Evolutionary conservation across 2,329 filamentous ascomycete species (phyloP).

Genomic region (Monosporascus sp.): DNA sequence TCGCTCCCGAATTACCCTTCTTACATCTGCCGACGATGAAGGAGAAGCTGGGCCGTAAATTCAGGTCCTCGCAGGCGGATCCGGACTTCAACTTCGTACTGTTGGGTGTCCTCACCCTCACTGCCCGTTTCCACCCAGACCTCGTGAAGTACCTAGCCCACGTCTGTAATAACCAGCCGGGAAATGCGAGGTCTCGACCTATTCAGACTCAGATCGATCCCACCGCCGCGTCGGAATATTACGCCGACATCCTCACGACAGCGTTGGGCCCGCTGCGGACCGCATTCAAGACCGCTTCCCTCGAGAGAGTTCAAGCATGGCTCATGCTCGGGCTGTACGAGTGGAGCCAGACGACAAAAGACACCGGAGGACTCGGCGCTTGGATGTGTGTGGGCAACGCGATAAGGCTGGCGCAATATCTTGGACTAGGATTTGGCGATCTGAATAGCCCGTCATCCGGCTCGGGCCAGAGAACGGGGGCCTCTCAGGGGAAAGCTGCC

Average conservation of each 20-base stretch:
- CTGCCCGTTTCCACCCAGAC: slow-evolving; percentile 60
- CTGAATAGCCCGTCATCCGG: slow-evolving; percentile 21
- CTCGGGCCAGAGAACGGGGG: slow-evolving; percentile 1
- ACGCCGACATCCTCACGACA: slow-evolving; percentile 51
- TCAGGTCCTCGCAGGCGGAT: slow-evolving; percentile 30
- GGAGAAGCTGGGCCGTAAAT: slow-evolving; percentile 40
- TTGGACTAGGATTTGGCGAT: slow-evolving; percentile 56
- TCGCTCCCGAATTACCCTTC: slow-evolving; percentile 67
- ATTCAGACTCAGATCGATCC: slow-evolving; percentile 39
- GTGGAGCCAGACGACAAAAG: slow-evolving; percentile 56
- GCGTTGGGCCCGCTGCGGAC: slow-evolving; percentile 43
- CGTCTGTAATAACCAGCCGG: slow-evolving; percentile 28
- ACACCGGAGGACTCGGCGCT: slow-evolving; percentile 48
- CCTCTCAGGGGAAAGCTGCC: slow-evolving; percentile 14
- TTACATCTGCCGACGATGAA: slow-evolving; percentile 61
- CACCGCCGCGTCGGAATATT: slow-evolving; percentile 56
- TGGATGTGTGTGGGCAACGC: slow-evolving; percentile 64
- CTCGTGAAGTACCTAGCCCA: slow-evolving; percentile 50
- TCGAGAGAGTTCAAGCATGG: slow-evolving; percentile 61
- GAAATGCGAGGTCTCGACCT: slow-evolving; percentile 28
- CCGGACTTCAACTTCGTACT: slow-evolving; percentile 53
- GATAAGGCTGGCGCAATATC: slow-evolving; percentile 56
- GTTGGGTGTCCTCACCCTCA: slow-evolving; percentile 62
- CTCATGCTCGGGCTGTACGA: slow-evolving; percentile 69
- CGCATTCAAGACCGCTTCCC: slow-evolving; percentile 44